Evolutionary conservation across 78 protist genomes (phyloP).

Genomic region (Acrasis kona): DNA sequence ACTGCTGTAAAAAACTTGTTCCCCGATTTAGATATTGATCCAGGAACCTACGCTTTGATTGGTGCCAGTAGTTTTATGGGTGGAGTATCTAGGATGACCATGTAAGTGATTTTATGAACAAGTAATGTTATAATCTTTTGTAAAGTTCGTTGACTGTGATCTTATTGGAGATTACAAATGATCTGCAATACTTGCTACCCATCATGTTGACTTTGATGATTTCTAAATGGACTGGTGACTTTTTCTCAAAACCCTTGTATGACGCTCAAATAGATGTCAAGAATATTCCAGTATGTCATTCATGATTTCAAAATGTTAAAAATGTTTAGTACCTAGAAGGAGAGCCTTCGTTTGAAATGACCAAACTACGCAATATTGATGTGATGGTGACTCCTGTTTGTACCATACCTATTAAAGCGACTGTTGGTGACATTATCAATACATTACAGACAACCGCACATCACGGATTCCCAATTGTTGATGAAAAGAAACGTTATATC

Average conservation of each 20-base stretch:
- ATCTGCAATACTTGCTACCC: slow-evolving; percentile 37
- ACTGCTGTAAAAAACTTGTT: too few species aligned
- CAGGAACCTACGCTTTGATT: slow-evolving; percentile 47
- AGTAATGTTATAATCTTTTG: too few species aligned
- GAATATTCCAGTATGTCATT: background rate
- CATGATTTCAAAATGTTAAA: too few species aligned
- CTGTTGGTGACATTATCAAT: background rate
- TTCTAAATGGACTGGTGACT: slow-evolving; percentile 52
- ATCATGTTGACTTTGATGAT: slow-evolving; percentile 28
- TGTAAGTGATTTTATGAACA: too few species aligned
- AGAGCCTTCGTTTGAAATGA: too few species aligned
- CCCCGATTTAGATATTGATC: too few species aligned
- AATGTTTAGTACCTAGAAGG: too few species aligned
- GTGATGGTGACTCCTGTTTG: too few species aligned
- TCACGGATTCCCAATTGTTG: slow-evolving; percentile 21
- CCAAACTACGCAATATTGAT: too few species aligned
- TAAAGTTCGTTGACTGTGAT: slow-evolving; percentile 41
- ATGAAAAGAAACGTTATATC: too few species aligned
- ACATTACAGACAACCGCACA: background rate
- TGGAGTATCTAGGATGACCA: slow-evolving; percentile 42
- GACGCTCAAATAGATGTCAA: background rate
- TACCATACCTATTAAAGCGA: too few species aligned
- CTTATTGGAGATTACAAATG: slow-evolving; percentile 50
- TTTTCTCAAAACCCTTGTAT: background rate
- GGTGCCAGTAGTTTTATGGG: slow-evolving; percentile 53